Evolutionary conservation across 768 basidiomycete species (phyloP).

Genomic region (Collybia sordida): DNA sequence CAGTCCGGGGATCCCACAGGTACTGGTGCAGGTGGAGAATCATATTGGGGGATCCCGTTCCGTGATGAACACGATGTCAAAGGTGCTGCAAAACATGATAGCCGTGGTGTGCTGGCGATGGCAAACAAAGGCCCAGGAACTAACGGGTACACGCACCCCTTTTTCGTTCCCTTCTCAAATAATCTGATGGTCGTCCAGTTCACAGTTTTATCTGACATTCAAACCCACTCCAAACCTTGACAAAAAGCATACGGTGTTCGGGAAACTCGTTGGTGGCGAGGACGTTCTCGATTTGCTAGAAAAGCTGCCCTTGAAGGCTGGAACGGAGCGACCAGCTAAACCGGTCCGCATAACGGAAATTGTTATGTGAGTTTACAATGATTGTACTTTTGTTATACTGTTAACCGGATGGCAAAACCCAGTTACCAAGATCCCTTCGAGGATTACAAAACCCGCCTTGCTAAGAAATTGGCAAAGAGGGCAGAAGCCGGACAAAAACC

Average conservation of each 20-base stretch:
- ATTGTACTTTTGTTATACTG: not conserved
- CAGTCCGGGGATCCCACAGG: slow-evolving; percentile 98
- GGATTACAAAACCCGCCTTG: slow-evolving; percentile 81
- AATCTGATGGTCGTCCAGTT: slow-evolving; percentile 40
- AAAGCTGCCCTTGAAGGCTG: slow-evolving; percentile 74
- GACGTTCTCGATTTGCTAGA: slow-evolving; percentile 87
- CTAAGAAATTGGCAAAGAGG: slow-evolving; percentile 70
- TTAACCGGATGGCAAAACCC: slow-evolving; percentile 7
- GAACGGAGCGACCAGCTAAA: slow-evolving; percentile 85
- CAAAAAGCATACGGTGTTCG: slow-evolving; percentile 95
- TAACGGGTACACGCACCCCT: slow-evolving; percentile 61
- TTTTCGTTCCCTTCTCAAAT: not conserved
- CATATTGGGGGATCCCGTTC: slow-evolving; percentile 94
- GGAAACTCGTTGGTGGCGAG: slow-evolving; percentile 94
- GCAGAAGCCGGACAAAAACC: slow-evolving; percentile 39
- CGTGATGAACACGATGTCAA: slow-evolving; percentile 91
- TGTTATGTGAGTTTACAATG: slow-evolving; percentile 61
- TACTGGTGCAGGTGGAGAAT: slow-evolving; percentile 90
- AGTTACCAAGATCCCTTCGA: slow-evolving; percentile 96
- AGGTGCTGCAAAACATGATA: slow-evolving; percentile 85
- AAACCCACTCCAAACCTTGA: slow-evolving; percentile 80
- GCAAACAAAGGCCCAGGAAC: slow-evolving; percentile 92
- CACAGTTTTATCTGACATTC: slow-evolving; percentile 95
- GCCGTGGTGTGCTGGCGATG: slow-evolving; percentile 87
- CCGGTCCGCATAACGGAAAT: slow-evolving; percentile 84